Evolutionary conservation across 805 yeast species (phyloP), one percentile per base, ranked within the genome.

Genomic region (Metschnikowia arizonensis): DNA sequence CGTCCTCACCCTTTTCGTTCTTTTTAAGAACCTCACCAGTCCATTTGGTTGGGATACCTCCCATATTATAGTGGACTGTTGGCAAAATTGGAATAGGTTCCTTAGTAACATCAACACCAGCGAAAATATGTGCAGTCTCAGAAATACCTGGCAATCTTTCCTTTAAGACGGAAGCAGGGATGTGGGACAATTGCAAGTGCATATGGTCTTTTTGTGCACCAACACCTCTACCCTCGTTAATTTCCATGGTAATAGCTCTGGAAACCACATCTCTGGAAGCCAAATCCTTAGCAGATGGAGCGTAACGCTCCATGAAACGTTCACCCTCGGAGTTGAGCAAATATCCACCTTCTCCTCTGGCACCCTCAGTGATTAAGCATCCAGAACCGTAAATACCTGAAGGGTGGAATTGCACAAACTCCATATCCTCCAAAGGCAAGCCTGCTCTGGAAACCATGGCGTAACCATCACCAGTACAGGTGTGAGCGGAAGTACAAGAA

Each of bases 261-360:
- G 97, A 89, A 46, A 91, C 99, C 52, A 91, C 98, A 68, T 91
- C 99, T 78, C 99, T 85, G 52, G 95, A 89, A 48, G 99, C 99
- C 69, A 91, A 78, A 74, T 91, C 99, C 77, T 91, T 93, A 56
- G 98, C 98, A 44, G 90, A 85, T 55, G 99, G 99, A 47, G 99
- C 99, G 65, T 91, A 91, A 72, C 99, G 85, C 78, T 91, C 99
- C 99, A 91, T 91, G 72, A 91, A 91, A 72, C 99, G 84, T 77
- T 91, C 99, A 79, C 99, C 99, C 74, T 93, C 96, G 57, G 89
- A 81, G 80, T 91, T 91, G 54, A 91, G 78, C 68, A 91, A 77
- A 80, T 81, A 93, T 54, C 99, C 99, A 82, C 99, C 99, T 78
- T 93, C 99, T 80, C 99, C 99, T 78, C 99, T 86, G 57, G 97